phyloP scores from a whole-genome alignment of 2,329 filamentous ascomycete species.

The Ceratocystiopsis sp. region DNA sequence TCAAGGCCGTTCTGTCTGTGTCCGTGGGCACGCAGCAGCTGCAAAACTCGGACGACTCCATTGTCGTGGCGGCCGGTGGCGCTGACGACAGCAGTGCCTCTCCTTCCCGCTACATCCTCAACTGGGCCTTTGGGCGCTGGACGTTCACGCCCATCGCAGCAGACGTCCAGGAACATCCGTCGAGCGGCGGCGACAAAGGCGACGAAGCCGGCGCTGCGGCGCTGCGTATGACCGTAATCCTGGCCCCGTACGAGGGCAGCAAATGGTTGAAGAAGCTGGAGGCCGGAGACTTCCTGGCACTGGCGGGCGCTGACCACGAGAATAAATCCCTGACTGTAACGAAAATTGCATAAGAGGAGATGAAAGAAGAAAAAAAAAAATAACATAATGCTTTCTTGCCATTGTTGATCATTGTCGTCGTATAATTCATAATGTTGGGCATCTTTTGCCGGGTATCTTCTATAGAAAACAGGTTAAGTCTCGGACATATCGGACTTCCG shows the following conservation, averaged over 20 bases:
- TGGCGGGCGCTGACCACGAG: constrained; percentile 24
- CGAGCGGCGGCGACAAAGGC: constrained; percentile 18
- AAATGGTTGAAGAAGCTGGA: constrained; percentile 66
- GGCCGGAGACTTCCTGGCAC: constrained; percentile 32
- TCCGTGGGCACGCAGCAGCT: constrained; percentile 26
- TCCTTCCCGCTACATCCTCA: constrained; percentile 60
- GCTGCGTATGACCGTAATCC: constrained; percentile 58
- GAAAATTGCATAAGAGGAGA: constrained; percentile 23
- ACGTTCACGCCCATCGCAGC: constrained; percentile 51
- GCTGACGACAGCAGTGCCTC: constrained; percentile 1
- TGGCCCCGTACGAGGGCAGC: constrained; percentile 54
- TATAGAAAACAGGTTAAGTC: too few species aligned
- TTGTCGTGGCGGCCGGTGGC: constrained; percentile 12
- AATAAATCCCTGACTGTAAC: constrained; percentile 32
- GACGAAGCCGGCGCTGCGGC: constrained; percentile 21
- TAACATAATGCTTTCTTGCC: too few species aligned
- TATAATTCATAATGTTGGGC: too few species aligned
- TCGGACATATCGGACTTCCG: too few species aligned
- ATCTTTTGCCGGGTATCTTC: too few species aligned
- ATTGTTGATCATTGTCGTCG: too few species aligned
- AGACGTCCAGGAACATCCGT: constrained; percentile 30
- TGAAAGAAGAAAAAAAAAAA: too few species aligned
- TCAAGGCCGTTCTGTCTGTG: constrained; percentile 53
- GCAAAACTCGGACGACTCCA: constrained; percentile 25
- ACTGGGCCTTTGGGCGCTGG: constrained; percentile 97